These are phyloP conservation scores for Tetraselmis striata DNA, from an alignment of 139 green algal genomes.

Conservation along the genomic window DNA sequence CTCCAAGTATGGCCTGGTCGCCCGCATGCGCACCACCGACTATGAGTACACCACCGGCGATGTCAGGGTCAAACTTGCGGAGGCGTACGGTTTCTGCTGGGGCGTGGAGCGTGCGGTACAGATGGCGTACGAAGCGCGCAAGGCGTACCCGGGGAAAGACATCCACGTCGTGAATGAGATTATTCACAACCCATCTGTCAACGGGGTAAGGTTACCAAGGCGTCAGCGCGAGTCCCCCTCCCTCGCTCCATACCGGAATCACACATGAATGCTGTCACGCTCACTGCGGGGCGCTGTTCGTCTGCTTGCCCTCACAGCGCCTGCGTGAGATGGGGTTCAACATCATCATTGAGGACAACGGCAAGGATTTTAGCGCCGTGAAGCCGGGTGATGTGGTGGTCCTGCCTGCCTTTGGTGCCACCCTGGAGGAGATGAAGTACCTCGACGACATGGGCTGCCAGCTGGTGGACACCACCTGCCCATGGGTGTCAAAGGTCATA, in stretches of 20 bases:
- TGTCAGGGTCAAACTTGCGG: conserved; percentile 84
- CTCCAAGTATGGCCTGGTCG: conserved; percentile 75
- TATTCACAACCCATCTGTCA: conserved; percentile 99
- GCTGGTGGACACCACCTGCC: conserved; percentile 99
- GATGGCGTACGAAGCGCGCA: conserved; percentile 97
- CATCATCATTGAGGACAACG: conserved; percentile 75
- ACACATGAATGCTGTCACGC: too few species aligned
- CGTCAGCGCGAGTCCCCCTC: too few species aligned
- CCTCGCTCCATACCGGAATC: too few species aligned
- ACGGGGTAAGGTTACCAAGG: conserved; percentile 70
- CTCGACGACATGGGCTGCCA: conserved; percentile 43
- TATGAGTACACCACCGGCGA: conserved; percentile 38
- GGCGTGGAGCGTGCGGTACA: conserved; percentile 97
- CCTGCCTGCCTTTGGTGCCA: conserved; percentile 95
- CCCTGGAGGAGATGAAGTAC: conserved; percentile 65
- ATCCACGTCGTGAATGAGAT: conserved; percentile 99
- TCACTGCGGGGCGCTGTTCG: too few species aligned
- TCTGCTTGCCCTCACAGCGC: too few species aligned
- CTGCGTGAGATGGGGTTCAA: conserved; percentile 89
- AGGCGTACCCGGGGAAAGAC: conserved; percentile 72
- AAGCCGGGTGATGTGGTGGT: conserved; percentile 88
- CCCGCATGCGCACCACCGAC: conserved; percentile 20
- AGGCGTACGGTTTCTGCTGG: conserved; percentile 99
- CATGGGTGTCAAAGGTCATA: conserved; percentile 94
- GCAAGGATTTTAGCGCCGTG: conserved; percentile 89